Evolutionary conservation across 1,284 basidiomycete genomes (phyloP).

Genomic region (Trichosporon faecale): DNA sequence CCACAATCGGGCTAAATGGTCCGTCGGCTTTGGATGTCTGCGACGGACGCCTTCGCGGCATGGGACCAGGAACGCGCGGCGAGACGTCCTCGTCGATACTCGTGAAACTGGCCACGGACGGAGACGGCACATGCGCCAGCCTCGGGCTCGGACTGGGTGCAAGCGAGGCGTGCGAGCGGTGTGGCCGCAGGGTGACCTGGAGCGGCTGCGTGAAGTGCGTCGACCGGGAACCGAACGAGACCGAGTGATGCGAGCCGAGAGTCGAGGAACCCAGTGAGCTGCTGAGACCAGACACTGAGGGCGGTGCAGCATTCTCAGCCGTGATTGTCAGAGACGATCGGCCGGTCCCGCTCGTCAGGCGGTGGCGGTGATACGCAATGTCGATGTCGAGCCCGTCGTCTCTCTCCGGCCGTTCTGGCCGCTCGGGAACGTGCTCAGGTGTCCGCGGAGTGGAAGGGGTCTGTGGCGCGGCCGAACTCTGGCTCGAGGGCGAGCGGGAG

Average conservation of each 20-base stretch:
- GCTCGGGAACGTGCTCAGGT: not conserved
- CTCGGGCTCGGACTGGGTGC: not conserved
- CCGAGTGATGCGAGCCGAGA: not conserved
- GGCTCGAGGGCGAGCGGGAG: not conserved
- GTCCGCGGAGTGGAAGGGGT: not conserved
- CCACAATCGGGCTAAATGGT: slow-evolving; percentile 14
- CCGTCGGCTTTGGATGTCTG: not conserved
- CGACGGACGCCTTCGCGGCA: not conserved
- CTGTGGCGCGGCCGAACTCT: not conserved
- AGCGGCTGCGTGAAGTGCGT: not conserved
- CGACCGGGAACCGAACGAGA: not conserved
- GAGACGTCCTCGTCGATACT: not conserved
- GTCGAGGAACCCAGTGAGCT: not conserved
- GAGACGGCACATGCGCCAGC: not conserved
- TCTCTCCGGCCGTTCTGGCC: not conserved
- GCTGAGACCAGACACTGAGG: not conserved
- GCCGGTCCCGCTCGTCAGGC: slow-evolving; percentile 11
- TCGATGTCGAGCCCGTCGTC: slow-evolving; percentile 6
- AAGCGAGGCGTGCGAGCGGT: not conserved
- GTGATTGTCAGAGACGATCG: slow-evolving; percentile 12
- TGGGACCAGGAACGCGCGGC: not conserved
- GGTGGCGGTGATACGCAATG: slow-evolving; percentile 12
- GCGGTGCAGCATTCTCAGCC: not conserved
- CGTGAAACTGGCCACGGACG: not conserved
- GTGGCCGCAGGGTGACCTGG: not conserved